phyloP scores from a whole-genome alignment of 768 basidiomycete species.

The Mrakia gelida region DNA sequence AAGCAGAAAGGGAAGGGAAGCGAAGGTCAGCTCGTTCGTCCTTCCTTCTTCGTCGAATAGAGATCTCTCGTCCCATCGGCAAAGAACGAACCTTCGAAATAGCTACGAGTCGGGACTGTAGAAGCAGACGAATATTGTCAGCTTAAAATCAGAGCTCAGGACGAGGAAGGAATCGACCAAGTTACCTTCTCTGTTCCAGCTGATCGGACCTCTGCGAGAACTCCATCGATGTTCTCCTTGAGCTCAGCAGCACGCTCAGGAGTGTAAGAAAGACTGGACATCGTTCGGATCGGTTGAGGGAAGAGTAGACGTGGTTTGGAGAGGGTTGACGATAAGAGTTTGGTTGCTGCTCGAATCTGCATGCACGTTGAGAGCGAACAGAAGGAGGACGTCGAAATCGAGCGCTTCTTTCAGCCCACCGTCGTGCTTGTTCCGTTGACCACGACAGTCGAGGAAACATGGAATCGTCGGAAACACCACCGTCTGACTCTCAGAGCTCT shows the following conservation, averaged over 20 bases:
- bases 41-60: too few species aligned
- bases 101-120: slow-evolving; percentile 10
- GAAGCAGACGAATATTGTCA: not conserved
- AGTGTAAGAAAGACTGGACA: slow-evolving; percentile 34
- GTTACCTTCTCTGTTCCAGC: not conserved
- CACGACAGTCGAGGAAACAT: not conserved
- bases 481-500: not conserved
- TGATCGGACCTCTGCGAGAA: slow-evolving; percentile 37
- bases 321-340: not conserved
- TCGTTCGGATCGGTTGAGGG: not conserved
- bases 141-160: not conserved
- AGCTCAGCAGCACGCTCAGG: slow-evolving; percentile 43
- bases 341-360: not conserved
- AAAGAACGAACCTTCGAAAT: slow-evolving; percentile 17
- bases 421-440: not conserved
- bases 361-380: not conserved
- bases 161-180: not conserved
- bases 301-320: too few species aligned
- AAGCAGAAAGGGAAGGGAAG: not conserved
- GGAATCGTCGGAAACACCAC: not conserved
- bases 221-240: slow-evolving; percentile 41
- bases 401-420: not conserved
- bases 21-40: not conserved
- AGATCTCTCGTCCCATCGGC: slow-evolving; percentile 6
- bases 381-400: too few species aligned